These are phyloP conservation scores for Solanum commersonii DNA, from an alignment of 257 asterid species.

Conservation along the genomic window DNA sequence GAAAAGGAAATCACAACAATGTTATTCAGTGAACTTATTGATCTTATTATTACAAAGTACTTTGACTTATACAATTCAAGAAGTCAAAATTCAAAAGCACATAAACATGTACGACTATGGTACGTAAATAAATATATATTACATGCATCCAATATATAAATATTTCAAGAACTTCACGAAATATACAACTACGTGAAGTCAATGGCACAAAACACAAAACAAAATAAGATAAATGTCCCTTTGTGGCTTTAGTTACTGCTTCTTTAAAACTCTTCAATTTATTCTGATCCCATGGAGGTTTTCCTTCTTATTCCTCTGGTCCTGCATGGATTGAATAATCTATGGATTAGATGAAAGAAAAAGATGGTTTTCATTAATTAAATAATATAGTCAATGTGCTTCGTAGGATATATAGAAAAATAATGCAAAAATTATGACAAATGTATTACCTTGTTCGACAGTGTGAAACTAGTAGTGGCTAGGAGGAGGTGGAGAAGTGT, in stretches of 20 bases:
- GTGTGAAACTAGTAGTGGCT: slow-evolving; percentile 5
- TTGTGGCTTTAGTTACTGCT: not conserved
- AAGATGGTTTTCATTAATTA: not conserved
- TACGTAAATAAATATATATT: not conserved
- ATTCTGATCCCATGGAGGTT: not conserved
- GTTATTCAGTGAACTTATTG: not conserved
- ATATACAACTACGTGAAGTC: slow-evolving; percentile 9
- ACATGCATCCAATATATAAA: not conserved
- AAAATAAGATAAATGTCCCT: not conserved
- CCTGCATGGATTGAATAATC: not conserved
- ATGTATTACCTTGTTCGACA: not conserved
- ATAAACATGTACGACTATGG: not conserved
- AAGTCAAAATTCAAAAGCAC: not conserved
- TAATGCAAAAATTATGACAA: not conserved
- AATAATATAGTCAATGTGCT: not conserved
- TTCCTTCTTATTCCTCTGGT: not conserved
- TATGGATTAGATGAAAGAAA: not conserved
- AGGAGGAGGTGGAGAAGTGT: slow-evolving; percentile 18
- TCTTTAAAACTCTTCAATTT: not conserved
- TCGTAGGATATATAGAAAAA: not conserved
- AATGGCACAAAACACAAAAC: slow-evolving; percentile 1
- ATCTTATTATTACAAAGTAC: not conserved
- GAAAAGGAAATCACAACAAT: not conserved
- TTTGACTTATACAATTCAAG: not conserved
- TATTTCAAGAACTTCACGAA: not conserved